Conservation (phyloP, 257 asterid genomes). For the Salvia rosmarinus region DNA sequence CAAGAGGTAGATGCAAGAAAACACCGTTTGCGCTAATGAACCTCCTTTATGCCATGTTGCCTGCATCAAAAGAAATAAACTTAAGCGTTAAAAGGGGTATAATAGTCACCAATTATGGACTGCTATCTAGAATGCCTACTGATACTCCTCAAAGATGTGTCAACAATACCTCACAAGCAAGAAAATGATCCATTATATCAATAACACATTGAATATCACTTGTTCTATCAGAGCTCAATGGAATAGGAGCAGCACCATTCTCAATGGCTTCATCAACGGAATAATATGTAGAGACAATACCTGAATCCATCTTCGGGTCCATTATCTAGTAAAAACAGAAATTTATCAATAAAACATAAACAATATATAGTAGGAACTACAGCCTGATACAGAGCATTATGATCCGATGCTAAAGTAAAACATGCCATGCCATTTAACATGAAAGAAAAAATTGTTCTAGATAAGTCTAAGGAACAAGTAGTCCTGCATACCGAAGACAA, state of each 20-base stretch:
- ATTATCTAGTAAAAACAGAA: conserved; percentile 65
- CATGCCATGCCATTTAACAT: neutral
- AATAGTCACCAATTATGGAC: conserved; percentile 18
- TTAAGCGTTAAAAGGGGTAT: conserved; percentile 21
- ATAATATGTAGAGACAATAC: conserved; percentile 86
- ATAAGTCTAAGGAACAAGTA: conserved; percentile 21
- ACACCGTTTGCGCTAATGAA: conserved; percentile 90
- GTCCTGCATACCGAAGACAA: conserved; percentile 14
- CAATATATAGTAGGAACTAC: conserved; percentile 22
- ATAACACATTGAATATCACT: conserved; percentile 64
- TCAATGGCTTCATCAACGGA: conserved; percentile 98
- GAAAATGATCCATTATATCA: conserved; percentile 95
- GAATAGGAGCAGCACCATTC: conserved; percentile 95
- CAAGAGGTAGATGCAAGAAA: conserved; percentile 90
- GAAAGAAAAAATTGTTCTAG: neutral
- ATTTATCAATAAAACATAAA: conserved; percentile 33
- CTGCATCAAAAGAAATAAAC: conserved; percentile 47
- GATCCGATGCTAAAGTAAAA: neutral
- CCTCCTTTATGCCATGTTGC: conserved; percentile 99
- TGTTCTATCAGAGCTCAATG: conserved; percentile 84
- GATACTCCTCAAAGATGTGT: conserved; percentile 20
- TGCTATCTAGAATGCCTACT: conserved; percentile 1
- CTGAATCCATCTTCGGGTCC: conserved; percentile 99
- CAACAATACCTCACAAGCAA: conserved; percentile 84
- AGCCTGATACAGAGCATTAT: conserved; percentile 18